phyloP scores from a whole-genome alignment of 306 rosid species.

The Gillenia trifoliata region DNA sequence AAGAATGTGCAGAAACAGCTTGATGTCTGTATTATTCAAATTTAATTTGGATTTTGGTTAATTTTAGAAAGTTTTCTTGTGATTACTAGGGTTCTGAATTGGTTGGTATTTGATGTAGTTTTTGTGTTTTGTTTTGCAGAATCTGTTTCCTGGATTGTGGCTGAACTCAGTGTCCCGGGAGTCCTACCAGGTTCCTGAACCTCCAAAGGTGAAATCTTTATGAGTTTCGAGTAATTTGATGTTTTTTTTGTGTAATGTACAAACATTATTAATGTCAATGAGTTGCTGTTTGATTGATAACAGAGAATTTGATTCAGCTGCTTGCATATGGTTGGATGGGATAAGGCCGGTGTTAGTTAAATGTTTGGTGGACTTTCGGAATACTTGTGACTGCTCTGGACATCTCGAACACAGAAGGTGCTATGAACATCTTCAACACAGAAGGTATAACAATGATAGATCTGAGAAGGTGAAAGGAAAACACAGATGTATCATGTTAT shows the following conservation, averaged over 20 bases:
- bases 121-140: constrained; percentile 28
- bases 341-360: background rate
- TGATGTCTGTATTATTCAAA: constrained; percentile 23
- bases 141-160: constrained; percentile 22
- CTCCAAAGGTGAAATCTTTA: constrained; percentile 25
- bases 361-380: constrained; percentile 4
- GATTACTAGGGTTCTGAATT: background rate
- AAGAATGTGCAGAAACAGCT: constrained; percentile 19
- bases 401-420: constrained; percentile 25
- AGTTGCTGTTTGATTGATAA: background rate
- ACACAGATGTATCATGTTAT: constrained; percentile 9
- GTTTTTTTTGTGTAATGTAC: background rate
- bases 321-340: constrained; percentile 31
- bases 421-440: background rate
- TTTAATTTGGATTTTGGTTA: background rate
- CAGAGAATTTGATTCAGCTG: constrained; percentile 17
- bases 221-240: background rate
- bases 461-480: constrained; percentile 27
- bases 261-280: background rate
- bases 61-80: background rate
- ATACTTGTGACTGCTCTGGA: constrained; percentile 15
- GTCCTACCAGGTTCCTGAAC: constrained; percentile 23
- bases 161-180: constrained; percentile 10
- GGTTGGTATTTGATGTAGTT: constrained; percentile 12
- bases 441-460: constrained; percentile 32